phyloP scores from a whole-genome alignment of 2,329 filamentous ascomycete species.

The Diaporthe citri region DNA sequence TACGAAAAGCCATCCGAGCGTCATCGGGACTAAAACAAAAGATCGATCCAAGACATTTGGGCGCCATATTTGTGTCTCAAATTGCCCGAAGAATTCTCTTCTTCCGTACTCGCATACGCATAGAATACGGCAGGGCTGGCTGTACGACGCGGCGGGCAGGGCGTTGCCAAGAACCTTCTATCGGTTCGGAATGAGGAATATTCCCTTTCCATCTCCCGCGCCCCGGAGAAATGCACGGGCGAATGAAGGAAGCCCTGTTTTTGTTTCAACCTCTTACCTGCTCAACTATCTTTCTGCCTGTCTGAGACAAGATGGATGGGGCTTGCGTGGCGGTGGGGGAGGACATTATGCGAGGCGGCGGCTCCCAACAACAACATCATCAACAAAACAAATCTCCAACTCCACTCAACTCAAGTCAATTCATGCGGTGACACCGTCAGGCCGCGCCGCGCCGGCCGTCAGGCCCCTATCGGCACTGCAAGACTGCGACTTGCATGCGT shows the following conservation, averaged over 20 bases:
- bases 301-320: neutral
- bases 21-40: neutral
- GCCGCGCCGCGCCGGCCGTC: neutral
- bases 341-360: neutral
- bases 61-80: neutral
- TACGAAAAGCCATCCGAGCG: neutral
- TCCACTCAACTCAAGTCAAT: neutral
- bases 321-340: neutral
- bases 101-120: neutral
- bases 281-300: neutral
- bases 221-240: neutral
- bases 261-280: slow-evolving; percentile 18
- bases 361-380: neutral
- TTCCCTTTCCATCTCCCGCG: neutral
- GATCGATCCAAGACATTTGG: neutral
- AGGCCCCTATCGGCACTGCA: neutral
- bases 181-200: neutral
- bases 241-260: too few relatives aligned
- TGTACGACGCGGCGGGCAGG: neutral
- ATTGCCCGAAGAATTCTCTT: neutral
- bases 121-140: neutral
- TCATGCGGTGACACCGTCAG: slow-evolving; percentile 20
- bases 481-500: neutral
- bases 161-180: neutral
- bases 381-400: neutral